Base-by-base conservation (phyloP, 2,329 filamentous ascomycete species). In the Chaetomiaceae sp. region DNA sequence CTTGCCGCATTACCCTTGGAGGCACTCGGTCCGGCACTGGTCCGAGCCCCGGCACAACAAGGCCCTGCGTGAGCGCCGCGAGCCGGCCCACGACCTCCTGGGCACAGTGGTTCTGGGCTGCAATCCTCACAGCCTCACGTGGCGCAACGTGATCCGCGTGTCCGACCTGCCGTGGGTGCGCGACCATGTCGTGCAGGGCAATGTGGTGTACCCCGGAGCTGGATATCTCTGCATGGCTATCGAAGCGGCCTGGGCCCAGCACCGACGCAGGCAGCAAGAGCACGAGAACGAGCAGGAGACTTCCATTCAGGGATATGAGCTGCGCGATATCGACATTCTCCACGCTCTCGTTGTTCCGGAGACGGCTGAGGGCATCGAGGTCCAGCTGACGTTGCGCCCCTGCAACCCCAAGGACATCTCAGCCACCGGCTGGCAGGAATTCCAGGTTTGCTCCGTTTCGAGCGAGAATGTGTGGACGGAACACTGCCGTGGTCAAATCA, bases 191-290 rank as follows among this genome's bases (percentile, higher is more conserved):
- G 71, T 76, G 48, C 64, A 72, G 35, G 68, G 63, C 51, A 69
- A 72, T 34, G 68, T 71, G 45, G 65, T 76, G 45, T 74, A 71
- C 42, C 70, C 74, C 26, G 71, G 66, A n/a, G 66, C 68, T 1
- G 61, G 62, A 1, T 65, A 62, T 41, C 36, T 68, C 1, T 55
- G 58, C 14, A 65, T 67, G 63, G 62, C 63, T 5, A 58, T 65
- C 2, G 64, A 68, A 38, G 66, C 62, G 0, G 56, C 62, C 30
- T 55, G 34, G 51, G 11, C 29, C 14, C 1, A 50, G 54, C 1
- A n/a, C n/a, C n/a, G n/a, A n/a, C n/a, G n/a, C n/a, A n/a, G n/a
- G n/a, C n/a, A n/a, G n/a, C n/a, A n/a, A n/a, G n/a, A n/a, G n/a
- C n/a, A n/a, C n/a, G n/a, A n/a, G n/a, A n/a, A n/a, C n/a, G n/a